Evolutionary conservation across 2,329 filamentous ascomycete species (phyloP).

Genomic region (Arthrobotrys entomopaga): DNA sequence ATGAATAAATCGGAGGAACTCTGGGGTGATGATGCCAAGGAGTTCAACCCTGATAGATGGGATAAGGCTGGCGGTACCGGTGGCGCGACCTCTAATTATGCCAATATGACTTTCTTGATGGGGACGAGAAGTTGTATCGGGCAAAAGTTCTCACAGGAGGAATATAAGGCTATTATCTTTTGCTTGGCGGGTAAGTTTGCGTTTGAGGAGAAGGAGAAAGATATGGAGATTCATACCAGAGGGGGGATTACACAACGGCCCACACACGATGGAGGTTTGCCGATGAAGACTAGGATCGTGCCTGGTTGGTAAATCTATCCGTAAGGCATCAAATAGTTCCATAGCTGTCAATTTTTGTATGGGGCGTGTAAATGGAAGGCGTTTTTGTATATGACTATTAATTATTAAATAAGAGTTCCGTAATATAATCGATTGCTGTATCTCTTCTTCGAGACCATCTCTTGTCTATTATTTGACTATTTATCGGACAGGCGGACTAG

Average conservation of each 20-base stretch:
- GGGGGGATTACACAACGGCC: conserved; percentile 78
- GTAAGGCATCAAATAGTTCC: no score
- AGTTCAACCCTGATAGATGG: conserved; percentile 85
- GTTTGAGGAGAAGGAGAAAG: conserved; percentile 73
- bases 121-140: conserved; percentile 89
- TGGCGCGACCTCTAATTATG: conserved; percentile 79
- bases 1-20: conserved; percentile 75
- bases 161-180: conserved; percentile 85
- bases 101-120: conserved; percentile 83
- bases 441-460: no score
- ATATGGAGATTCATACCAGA: conserved; percentile 72
- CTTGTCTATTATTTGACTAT: no score
- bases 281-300: conserved; percentile 73
- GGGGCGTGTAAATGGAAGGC: no score
- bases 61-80: conserved; percentile 66
- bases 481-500: no score
- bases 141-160: conserved; percentile 79
- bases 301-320: conserved; percentile 70
- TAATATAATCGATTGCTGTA: no score
- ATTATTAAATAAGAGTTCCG: no score
- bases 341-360: no score
- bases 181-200: conserved; percentile 79
- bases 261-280: conserved; percentile 71
- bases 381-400: no score
- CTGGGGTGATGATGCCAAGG: conserved; percentile 79